Base-by-base conservation (phyloP, 2,329 filamentous ascomycete genomes). In the Fusarium concolor region DNA sequence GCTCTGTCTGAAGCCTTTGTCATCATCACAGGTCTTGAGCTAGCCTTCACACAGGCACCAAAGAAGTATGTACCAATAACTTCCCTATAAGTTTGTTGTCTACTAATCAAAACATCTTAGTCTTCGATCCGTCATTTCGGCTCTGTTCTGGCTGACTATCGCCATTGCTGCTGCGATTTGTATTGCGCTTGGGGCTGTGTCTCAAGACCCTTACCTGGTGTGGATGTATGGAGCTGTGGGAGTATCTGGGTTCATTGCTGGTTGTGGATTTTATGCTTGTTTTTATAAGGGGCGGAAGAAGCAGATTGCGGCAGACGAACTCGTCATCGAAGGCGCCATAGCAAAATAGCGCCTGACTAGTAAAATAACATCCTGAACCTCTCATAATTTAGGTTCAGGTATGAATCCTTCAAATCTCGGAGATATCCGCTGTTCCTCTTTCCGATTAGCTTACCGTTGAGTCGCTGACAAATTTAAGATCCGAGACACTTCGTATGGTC, bases 141-240 rank as follows among this genome's bases (percentile, higher is more conserved):
- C 55, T 12, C 39, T 58, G 5, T 58, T 58, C 14, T 58, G 55
- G 55, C 4, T 58, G 8, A 58, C 55, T 2, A 58, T 58, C 2
- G 55, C 55, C 0, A 24, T 58, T 9, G 55, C 55, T 15, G 49
- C 55, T 3, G 55, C 55, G 2, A 58, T 58, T 5, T 58, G 55
- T 8, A 58, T 55, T 17, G 49, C 55, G 0, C 29, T 58, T 0
- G 49, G 55, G 1, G 39, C 26, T 7, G 49, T 58, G 0, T 58
- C 55, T 0, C 49, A 55, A 10, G 55, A 58, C 6, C 49, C 55
- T 3, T 58, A 58, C 14, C 26, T 58, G 0, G 55, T 58, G 14
- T 58, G 55, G 55, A 58, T 58, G 55, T 58, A 58, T 56, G 55
- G 29, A 2, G 49, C 55, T 2, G 55, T 58, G 4, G 55, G 55